Evolutionary conservation across 192 early-diverging fungal species (phyloP).

Genomic region (Chytriomyces confervae): DNA sequence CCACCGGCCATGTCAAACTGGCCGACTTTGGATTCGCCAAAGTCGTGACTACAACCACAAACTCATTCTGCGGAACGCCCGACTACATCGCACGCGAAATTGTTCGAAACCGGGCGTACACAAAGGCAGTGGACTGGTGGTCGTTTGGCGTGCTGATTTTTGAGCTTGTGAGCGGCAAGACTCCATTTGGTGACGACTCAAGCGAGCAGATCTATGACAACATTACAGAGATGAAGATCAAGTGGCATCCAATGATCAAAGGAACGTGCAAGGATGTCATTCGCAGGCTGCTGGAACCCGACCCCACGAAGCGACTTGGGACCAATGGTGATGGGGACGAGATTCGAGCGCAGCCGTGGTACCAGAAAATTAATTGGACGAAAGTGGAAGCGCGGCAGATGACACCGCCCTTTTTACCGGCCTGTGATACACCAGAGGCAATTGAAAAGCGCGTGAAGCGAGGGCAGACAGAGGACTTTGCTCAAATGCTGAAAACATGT

Average conservation of each 20-base stretch:
- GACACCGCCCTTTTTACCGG: constrained; percentile 46
- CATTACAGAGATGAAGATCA: constrained; percentile 48
- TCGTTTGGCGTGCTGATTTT: constrained; percentile 93
- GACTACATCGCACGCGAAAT: constrained; percentile 93
- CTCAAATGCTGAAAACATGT: constrained; percentile 36
- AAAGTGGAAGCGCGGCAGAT: constrained; percentile 44
- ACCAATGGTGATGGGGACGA: constrained; percentile 52
- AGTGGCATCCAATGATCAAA: constrained; percentile 48
- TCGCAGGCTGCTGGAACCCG: constrained; percentile 41
- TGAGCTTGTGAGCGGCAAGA: constrained; percentile 71
- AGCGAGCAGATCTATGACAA: constrained; percentile 56
- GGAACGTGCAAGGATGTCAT: constrained; percentile 44
- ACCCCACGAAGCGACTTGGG: constrained; percentile 47
- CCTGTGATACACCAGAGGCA: constrained; percentile 45
- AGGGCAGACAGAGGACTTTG: constrained; percentile 40
- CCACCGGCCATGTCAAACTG: constrained; percentile 91
- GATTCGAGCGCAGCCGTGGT: constrained; percentile 72
- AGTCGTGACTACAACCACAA: constrained; percentile 85
- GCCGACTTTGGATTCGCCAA: constrained; percentile 97
- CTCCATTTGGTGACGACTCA: constrained; percentile 81
- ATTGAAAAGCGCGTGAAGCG: constrained; percentile 43
- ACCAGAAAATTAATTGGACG: constrained; percentile 66
- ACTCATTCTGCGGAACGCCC: constrained; percentile 96
- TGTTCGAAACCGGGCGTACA: constrained; percentile 82
- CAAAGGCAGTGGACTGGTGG: constrained; percentile 98